Conservation (phyloP, 179 eudicot genomes). For the Beta lomatogona region DNA sequence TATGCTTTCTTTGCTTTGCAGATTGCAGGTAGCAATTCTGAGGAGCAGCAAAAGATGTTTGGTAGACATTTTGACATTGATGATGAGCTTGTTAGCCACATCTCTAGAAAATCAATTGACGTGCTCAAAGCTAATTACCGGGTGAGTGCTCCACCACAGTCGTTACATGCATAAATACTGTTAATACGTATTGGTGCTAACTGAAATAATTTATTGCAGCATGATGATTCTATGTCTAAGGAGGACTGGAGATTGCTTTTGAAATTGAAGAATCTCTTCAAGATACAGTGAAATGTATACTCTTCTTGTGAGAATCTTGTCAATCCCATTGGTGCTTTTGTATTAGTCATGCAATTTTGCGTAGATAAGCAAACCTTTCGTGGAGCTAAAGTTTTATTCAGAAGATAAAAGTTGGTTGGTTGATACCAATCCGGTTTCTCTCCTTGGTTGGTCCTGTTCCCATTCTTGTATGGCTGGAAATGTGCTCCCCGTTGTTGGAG, state of each 20-base stretch:
- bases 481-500: background rate
- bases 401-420: background rate
- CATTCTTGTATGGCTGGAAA: background rate
- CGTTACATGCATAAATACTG: background rate
- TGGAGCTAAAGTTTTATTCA: background rate
- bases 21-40: constrained; percentile 76
- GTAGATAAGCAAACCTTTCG: constrained; percentile 4
- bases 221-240: constrained; percentile 44
- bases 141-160: constrained; percentile 40
- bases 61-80: constrained; percentile 91
- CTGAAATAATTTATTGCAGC: constrained; percentile 37
- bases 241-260: constrained; percentile 76
- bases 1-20: constrained; percentile 26
- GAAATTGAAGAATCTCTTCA: constrained; percentile 69
- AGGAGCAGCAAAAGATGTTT: constrained; percentile 90
- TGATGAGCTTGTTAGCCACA: constrained; percentile 90
- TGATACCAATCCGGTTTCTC: background rate
- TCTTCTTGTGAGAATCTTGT: background rate
- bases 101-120: constrained; percentile 81
- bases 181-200: background rate
- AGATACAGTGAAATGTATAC: constrained; percentile 48
- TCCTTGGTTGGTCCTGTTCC: background rate
- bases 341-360: constrained; percentile 1
- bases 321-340: background rate
- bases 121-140: constrained; percentile 67